Conservation (phyloP, 2,329 filamentous ascomycete genomes). For the Ophiostoma ips region DNA sequence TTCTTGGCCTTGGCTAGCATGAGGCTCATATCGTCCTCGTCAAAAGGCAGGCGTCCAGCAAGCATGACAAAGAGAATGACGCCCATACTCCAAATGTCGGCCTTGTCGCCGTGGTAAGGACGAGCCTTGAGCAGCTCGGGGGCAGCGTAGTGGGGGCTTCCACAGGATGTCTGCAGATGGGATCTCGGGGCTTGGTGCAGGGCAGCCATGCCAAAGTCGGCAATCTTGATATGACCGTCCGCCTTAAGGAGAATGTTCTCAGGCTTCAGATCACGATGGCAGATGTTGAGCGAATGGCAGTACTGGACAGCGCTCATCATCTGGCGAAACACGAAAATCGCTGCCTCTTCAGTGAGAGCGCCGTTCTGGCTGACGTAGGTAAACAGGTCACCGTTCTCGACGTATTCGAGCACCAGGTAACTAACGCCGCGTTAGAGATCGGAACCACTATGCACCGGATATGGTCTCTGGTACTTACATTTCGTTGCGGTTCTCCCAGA, state of each 20-base stretch:
- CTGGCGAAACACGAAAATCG: conserved; percentile 78
- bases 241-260: conserved; percentile 86
- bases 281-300: conserved; percentile 88
- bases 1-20: conserved; percentile 49
- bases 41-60: conserved; percentile 72
- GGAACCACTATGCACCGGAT: no score
- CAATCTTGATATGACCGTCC: conserved; percentile 72
- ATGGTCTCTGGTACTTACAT: conserved; percentile 47
- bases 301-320: conserved; percentile 86
- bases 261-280: conserved; percentile 89
- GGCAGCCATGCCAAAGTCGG: conserved; percentile 96
- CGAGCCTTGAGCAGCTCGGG: conserved; percentile 73
- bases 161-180: conserved; percentile 77
- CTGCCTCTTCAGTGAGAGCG: conserved; percentile 63
- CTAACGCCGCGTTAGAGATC: conserved; percentile 29
- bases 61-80: conserved; percentile 83
- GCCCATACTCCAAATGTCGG: conserved; percentile 90
- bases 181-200: conserved; percentile 67
- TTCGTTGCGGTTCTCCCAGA: conserved; percentile 94
- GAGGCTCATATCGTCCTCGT: conserved; percentile 46
- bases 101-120: conserved; percentile 69
- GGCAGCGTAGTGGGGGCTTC: conserved; percentile 91
- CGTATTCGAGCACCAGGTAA: conserved; percentile 88
- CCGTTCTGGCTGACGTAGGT: conserved; percentile 66
- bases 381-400: conserved; percentile 68